Percentiles rank a stretch among this genome's conserved stretches.
phyloP scores from a whole-genome alignment of 2,329 filamentous ascomycete species.

The Diaporthe batatas region DNA sequence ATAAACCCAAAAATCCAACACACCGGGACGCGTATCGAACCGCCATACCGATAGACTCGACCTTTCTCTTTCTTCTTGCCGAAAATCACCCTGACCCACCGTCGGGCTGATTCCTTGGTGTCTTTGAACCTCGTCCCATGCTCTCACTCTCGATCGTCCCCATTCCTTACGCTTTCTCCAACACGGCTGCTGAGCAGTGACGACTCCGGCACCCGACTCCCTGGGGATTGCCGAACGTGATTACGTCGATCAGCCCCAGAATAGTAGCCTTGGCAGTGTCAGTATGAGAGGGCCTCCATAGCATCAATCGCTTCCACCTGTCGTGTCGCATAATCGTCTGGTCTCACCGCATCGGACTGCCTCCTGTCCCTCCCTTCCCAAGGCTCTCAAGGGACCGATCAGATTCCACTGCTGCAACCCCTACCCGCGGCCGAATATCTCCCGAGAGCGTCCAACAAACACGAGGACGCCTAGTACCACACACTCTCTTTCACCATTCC shows the following conservation, averaged over 20 bases:
- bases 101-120: slow-evolving; percentile 27
- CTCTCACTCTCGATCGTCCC: not conserved
- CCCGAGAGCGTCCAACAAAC: slow-evolving; percentile 28
- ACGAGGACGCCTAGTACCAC: slow-evolving; percentile 24
- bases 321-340: slow-evolving; percentile 35
- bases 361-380: slow-evolving; percentile 7
- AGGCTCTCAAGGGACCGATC: slow-evolving; percentile 3
- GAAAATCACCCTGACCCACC: not conserved
- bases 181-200: slow-evolving; percentile 13
- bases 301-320: slow-evolving; percentile 37
- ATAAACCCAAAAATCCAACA: slow-evolving; percentile 22
- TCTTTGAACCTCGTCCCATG: not conserved
- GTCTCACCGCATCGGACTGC: slow-evolving; percentile 26
- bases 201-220: slow-evolving; percentile 6
- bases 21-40: slow-evolving; percentile 5
- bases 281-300: slow-evolving; percentile 40
- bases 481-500: slow-evolving; percentile 42
- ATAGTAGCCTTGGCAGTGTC: slow-evolving; percentile 34
- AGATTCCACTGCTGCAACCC: slow-evolving; percentile 14
- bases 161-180: slow-evolving; percentile 13
- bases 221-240: slow-evolving; percentile 22
- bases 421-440: slow-evolving; percentile 27
- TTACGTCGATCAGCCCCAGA: slow-evolving; percentile 29
- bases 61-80: not conserved
- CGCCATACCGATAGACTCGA: slow-evolving; percentile 13